Percentiles rank a stretch among this genome's conserved stretches.
These are phyloP conservation scores for Chimonanthus salicifolius DNA, from an alignment of 164 flowering plant genomes.

Conservation along the genomic window DNA sequence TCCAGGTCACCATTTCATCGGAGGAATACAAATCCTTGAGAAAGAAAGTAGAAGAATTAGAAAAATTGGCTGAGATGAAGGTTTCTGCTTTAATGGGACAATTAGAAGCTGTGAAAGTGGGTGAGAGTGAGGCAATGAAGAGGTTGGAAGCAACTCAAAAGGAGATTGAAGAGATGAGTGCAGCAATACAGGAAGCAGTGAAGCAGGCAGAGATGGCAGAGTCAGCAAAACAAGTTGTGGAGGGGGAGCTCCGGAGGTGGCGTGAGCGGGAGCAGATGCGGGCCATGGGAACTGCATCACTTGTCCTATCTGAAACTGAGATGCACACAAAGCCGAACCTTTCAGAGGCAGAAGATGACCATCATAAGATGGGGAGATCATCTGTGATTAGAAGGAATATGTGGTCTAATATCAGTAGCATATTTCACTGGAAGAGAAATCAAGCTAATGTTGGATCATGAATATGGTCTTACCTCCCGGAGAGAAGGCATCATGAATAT, in stretches of 20 bases:
- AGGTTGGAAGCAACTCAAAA: constrained; percentile 58
- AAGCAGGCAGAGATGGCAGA: constrained; percentile 86
- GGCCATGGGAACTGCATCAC: constrained; percentile 71
- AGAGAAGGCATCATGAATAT: constrained; percentile 45
- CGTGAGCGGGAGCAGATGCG: constrained; percentile 78
- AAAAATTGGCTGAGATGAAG: constrained; percentile 69
- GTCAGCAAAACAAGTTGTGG: constrained; percentile 76
- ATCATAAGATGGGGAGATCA: constrained; percentile 46
- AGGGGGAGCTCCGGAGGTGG: constrained; percentile 72
- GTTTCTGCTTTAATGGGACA: constrained; percentile 89
- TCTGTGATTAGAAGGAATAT: constrained; percentile 49
- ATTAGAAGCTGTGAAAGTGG: constrained; percentile 83
- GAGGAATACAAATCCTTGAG: constrained; percentile 75
- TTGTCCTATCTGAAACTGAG: constrained; percentile 46
- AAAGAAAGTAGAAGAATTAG: constrained; percentile 70
- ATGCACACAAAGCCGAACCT: constrained; percentile 40
- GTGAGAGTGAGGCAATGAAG: constrained; percentile 72
- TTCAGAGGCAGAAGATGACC: constrained; percentile 18
- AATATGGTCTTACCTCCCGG: constrained; percentile 51
- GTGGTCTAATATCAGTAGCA: constrained; percentile 54
- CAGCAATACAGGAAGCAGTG: constrained; percentile 56
- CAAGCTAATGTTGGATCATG: constrained; percentile 55
- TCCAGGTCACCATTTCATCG: constrained; percentile 61
- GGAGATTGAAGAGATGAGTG: constrained; percentile 68
- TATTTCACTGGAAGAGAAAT: constrained; percentile 61